Conservation (phyloP, 2,329 filamentous ascomycete genomes). For the Scolecobasidium constrictum region DNA sequence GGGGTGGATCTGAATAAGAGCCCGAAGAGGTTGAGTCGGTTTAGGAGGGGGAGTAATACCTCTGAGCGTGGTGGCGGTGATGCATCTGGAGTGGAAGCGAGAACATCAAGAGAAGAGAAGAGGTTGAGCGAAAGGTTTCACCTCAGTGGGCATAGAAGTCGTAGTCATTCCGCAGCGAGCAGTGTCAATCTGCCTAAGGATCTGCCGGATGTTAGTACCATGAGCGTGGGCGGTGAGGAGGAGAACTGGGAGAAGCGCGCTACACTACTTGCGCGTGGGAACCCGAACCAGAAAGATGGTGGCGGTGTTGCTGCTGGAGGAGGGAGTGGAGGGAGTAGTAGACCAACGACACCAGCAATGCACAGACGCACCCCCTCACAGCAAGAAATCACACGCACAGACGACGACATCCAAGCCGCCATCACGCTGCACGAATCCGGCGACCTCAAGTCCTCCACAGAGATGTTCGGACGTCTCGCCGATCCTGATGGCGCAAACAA, state of each 20-base stretch:
- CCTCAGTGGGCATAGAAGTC: slow-evolving; percentile 29
- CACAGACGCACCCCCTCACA: slow-evolving; percentile 1
- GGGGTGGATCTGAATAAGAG: too few relatives aligned
- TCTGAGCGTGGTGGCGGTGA: background rate
- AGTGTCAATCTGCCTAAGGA: slow-evolving; percentile 69
- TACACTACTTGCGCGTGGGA: slow-evolving; percentile 65
- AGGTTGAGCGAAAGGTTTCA: slow-evolving; percentile 62
- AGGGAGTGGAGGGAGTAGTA: slow-evolving; percentile 22
- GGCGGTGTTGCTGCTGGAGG: slow-evolving; percentile 25
- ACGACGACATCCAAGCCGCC: slow-evolving; percentile 71
- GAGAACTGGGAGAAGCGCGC: slow-evolving; percentile 86
- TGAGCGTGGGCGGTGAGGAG: slow-evolving; percentile 29
- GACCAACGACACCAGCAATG: background rate
- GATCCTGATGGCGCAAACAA: slow-evolving; percentile 80
- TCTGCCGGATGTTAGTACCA: slow-evolving; percentile 59
- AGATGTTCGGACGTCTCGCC: slow-evolving; percentile 73
- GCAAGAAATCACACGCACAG: background rate
- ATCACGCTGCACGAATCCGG: slow-evolving; percentile 85
- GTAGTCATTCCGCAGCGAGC: slow-evolving; percentile 42
- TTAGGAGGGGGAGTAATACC: background rate
- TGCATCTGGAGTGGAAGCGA: background rate
- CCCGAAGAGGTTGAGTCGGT: slow-evolving; percentile 2
- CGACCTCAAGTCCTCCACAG: slow-evolving; percentile 67
- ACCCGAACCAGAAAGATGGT: slow-evolving; percentile 27
- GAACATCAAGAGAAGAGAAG: slow-evolving; percentile 19